These are phyloP conservation scores for Sindora glabra DNA, from an alignment of 306 rosid genomes.

Conservation along the genomic window DNA sequence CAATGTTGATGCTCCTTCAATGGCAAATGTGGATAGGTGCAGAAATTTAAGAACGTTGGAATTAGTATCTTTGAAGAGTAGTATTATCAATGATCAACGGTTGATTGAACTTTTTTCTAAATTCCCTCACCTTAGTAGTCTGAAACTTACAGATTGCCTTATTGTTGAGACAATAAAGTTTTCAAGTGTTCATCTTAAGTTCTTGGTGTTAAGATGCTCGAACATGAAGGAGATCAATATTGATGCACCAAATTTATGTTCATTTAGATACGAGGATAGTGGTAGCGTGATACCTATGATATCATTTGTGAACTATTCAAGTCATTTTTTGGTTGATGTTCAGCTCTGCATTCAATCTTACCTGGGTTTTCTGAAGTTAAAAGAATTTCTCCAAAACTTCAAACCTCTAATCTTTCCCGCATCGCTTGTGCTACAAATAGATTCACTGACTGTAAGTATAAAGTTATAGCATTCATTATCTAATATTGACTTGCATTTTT, in stretches of 20 bases:
- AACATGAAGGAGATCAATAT: not conserved
- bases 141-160: not conserved
- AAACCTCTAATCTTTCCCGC: not conserved
- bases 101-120: not conserved
- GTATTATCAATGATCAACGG: too few relatives aligned
- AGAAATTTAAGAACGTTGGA: too few relatives aligned
- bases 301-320: not conserved
- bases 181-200: not conserved
- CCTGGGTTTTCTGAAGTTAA: not conserved
- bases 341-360: not conserved
- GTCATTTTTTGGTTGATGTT: not conserved
- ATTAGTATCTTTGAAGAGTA: too few relatives aligned
- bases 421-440: not conserved
- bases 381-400: not conserved
- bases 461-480: not conserved
- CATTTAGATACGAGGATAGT: not conserved
- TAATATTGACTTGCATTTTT: slow-evolving; percentile 4
- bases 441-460: not conserved
- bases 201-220: not conserved
- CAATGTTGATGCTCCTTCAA: too few relatives aligned
- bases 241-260: not conserved
- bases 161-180: not conserved
- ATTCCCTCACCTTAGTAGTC: not conserved
- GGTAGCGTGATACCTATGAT: not conserved
- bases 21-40: too few relatives aligned